These are phyloP conservation scores for Sporobolomyces roseus DNA, from an alignment of 768 basidiomycete genomes.

Conservation along the genomic window DNA sequence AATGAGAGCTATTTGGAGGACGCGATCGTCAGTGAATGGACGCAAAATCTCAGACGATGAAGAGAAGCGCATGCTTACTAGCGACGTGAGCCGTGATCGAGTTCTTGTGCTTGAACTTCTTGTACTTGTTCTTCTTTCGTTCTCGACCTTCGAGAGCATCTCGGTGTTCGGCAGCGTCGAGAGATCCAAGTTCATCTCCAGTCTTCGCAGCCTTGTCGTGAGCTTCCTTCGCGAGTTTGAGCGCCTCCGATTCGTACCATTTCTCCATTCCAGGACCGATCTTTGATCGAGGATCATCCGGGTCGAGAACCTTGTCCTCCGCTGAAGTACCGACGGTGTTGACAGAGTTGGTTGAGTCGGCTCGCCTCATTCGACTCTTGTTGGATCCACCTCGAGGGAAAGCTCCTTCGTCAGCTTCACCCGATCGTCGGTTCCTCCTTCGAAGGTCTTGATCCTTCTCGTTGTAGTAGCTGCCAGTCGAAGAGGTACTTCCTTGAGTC, in stretches of 20 bases:
- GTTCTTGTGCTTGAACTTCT: constrained; percentile 32
- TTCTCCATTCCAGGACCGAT: constrained; percentile 5
- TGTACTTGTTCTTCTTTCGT: constrained; percentile 29
- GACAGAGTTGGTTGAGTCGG: constrained; percentile 21
- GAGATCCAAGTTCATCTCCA: constrained; percentile 14
- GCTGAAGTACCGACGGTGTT: constrained; percentile 33
- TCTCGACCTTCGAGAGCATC: constrained; percentile 21
- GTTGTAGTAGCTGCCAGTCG: constrained; percentile 23
- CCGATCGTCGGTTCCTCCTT: neutral
- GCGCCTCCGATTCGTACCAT: constrained; percentile 13
- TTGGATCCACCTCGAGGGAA: neutral
- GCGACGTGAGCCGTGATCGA: constrained; percentile 39
- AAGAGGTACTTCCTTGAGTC: constrained; percentile 12
- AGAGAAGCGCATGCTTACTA: constrained; percentile 13
- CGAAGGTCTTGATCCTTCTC: constrained; percentile 19
- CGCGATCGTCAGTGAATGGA: neutral
- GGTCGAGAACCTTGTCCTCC: constrained; percentile 36
- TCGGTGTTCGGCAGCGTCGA: constrained; percentile 25
- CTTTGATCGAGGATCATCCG: constrained; percentile 31
- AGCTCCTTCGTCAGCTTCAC: constrained; percentile 17
- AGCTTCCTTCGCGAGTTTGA: constrained; percentile 16
- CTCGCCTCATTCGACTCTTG: constrained; percentile 16
- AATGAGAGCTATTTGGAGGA: constrained; percentile 59
- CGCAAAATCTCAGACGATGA: neutral
- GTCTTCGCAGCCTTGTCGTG: constrained; percentile 8